These are phyloP conservation scores for Ochetophila trinervis DNA, from an alignment of 306 rosid genomes.

Conservation along the genomic window DNA sequence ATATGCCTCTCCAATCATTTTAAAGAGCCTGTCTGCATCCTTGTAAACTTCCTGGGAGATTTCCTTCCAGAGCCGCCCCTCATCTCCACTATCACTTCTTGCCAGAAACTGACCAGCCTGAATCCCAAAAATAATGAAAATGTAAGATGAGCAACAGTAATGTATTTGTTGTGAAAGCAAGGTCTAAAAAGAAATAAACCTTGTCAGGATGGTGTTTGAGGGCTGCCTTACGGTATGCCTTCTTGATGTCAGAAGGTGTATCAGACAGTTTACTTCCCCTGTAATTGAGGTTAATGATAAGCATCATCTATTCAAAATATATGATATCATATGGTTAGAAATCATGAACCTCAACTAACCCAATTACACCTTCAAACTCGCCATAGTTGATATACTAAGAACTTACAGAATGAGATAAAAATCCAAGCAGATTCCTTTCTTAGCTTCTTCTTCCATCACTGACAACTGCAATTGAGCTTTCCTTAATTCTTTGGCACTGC, in stretches of 20 bases:
- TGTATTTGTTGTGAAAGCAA: not conserved
- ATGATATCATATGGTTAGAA: not conserved
- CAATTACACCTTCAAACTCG: not conserved
- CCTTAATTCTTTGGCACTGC: slow-evolving; percentile 55
- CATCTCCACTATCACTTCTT: slow-evolving; percentile 80
- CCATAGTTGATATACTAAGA: slow-evolving; percentile 2
- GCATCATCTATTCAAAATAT: not conserved
- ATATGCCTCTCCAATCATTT: slow-evolving; percentile 95
- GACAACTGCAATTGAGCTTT: slow-evolving; percentile 52
- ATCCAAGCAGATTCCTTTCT: slow-evolving; percentile 59
- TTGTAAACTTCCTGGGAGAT: slow-evolving; percentile 70
- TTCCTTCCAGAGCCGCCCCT: slow-evolving; percentile 79
- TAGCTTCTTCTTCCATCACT: slow-evolving; percentile 66
- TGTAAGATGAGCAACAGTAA: not conserved
- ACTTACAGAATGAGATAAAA: slow-evolving; percentile 89
- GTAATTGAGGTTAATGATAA: slow-evolving; percentile 11
- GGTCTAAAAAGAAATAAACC: slow-evolving; percentile 20
- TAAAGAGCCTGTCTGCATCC: slow-evolving; percentile 92
- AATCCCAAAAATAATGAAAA: slow-evolving; percentile 24
- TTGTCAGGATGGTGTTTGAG: slow-evolving; percentile 41
- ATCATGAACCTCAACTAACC: not conserved
- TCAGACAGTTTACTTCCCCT: slow-evolving; percentile 31
- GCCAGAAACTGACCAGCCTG: slow-evolving; percentile 90
- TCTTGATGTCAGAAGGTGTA: slow-evolving; percentile 25
- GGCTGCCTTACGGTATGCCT: slow-evolving; percentile 38